Percentiles rank a stretch among this genome's conserved stretches.
phyloP scores from a whole-genome alignment of 106 monocot species.

The Platanthera zijinensis region DNA sequence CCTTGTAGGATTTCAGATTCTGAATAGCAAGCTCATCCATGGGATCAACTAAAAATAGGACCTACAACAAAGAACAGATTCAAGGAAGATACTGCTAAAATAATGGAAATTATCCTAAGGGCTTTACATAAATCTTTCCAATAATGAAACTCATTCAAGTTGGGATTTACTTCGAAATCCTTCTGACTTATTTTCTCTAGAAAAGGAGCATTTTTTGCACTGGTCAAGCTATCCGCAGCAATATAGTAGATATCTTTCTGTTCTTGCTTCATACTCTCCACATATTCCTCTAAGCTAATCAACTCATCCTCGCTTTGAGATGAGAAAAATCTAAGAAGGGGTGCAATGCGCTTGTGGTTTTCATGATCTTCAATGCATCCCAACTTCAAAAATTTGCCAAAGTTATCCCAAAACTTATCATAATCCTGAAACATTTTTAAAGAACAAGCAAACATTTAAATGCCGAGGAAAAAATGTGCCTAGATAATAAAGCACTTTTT shows the following conservation, averaged over 20 bases:
- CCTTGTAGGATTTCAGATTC: conserved; percentile 88
- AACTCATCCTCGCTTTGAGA: conserved; percentile 73
- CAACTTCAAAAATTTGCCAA: conserved; percentile 79
- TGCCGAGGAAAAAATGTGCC: not conserved
- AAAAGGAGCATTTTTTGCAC: conserved; percentile 87
- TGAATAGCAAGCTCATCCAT: conserved; percentile 93
- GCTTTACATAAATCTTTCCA: not conserved
- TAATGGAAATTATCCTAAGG: not conserved
- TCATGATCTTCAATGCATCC: conserved; percentile 92
- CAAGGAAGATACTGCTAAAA: not conserved
- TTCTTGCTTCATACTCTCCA: conserved; percentile 94
- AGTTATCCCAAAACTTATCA: conserved; percentile 98
- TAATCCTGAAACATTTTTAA: conserved; percentile 53
- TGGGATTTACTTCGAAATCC: conserved; percentile 53
- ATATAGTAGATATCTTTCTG: conserved; percentile 94
- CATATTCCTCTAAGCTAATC: conserved; percentile 95
- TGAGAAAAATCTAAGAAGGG: conserved; percentile 89
- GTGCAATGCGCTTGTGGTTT: conserved; percentile 93
- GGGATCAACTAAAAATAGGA: conserved; percentile 84
- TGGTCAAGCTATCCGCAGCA: conserved; percentile 79
- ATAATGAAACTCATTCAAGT: not conserved
- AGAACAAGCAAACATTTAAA: conserved; percentile 1
- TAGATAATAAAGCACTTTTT: too few species aligned
- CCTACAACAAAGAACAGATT: conserved; percentile 32
- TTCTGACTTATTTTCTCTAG: conserved; percentile 75